A percentile compares a stretch with the other conserved stretches of the same genome.
These are phyloP conservation scores for Candida oleophila DNA, from an alignment of 805 yeast species.

Conservation along the genomic window DNA sequence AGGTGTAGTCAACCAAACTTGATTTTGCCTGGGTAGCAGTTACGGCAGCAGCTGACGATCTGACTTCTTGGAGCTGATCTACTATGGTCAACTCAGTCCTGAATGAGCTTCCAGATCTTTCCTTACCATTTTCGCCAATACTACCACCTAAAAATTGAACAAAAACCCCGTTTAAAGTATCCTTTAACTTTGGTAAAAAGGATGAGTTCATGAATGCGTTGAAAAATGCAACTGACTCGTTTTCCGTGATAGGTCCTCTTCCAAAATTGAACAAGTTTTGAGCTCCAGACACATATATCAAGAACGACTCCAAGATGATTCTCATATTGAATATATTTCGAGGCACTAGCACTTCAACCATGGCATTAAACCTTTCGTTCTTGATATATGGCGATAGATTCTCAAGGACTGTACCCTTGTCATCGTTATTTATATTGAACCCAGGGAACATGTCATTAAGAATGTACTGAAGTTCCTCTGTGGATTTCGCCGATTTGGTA, in stretches of 20 bases:
- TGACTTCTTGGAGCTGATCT: background rate
- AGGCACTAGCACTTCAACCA: slow-evolving; percentile 64
- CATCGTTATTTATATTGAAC: slow-evolving; percentile 32
- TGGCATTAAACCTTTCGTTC: slow-evolving; percentile 52
- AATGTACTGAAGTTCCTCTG: slow-evolving; percentile 30
- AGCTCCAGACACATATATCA: slow-evolving; percentile 65
- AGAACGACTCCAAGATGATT: slow-evolving; percentile 68
- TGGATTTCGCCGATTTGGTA: slow-evolving; percentile 17
- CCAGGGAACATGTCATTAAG: slow-evolving; percentile 75
- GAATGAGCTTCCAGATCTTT: background rate
- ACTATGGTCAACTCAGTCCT: slow-evolving; percentile 3
- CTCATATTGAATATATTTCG: slow-evolving; percentile 80
- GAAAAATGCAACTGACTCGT: slow-evolving; percentile 46
- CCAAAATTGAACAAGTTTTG: slow-evolving; percentile 23
- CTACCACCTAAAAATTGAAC: slow-evolving; percentile 24
- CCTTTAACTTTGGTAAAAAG: slow-evolving; percentile 64
- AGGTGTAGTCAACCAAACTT: background rate
- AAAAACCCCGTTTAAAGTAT: slow-evolving; percentile 53
- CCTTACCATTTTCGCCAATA: background rate
- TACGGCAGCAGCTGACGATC: background rate
- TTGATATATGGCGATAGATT: slow-evolving; percentile 50
- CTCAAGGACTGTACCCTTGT: slow-evolving; percentile 10
- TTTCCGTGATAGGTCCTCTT: slow-evolving; percentile 6
- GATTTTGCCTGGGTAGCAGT: background rate
- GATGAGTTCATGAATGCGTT: slow-evolving; percentile 60